Evolutionary conservation across 768 basidiomycete genomes (phyloP).

Genomic region (Hericium rajendrae): DNA sequence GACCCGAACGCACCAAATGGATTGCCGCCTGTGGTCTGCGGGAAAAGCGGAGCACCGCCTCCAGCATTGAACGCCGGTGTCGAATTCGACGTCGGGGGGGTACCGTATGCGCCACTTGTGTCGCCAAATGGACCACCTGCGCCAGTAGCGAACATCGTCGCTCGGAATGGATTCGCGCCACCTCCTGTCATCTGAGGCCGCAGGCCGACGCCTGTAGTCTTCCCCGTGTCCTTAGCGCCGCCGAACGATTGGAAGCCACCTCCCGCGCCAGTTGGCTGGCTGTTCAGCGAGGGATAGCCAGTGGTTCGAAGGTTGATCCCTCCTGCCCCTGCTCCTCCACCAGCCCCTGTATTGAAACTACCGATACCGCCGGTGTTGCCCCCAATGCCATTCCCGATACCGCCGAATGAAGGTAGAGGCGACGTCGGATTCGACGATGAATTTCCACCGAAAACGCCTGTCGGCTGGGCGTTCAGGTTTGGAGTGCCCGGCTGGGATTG

Average conservation of each 20-base stretch:
- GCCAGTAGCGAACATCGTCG: constrained; percentile 24
- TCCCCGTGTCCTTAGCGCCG: background rate
- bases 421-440: background rate
- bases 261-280: background rate
- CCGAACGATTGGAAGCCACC: constrained; percentile 5
- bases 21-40: constrained; percentile 7
- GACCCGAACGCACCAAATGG: constrained; percentile 12
- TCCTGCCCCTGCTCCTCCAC: background rate
- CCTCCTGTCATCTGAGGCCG: constrained; percentile 33
- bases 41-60: constrained; percentile 8
- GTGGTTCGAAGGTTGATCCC: constrained; percentile 14
- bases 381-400: constrained; percentile 4
- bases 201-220: constrained; percentile 22
- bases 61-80: constrained; percentile 15
- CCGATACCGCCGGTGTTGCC: background rate
- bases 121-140: constrained; percentile 4
- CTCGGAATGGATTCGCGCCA: constrained; percentile 33
- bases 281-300: constrained; percentile 3
- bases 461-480: constrained; percentile 11
- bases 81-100: constrained; percentile 18
- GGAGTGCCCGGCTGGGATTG: constrained; percentile 46
- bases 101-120: constrained; percentile 1
- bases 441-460: background rate
- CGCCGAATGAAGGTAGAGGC: background rate
- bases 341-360: no score